Percentiles rank a stretch among this genome's conserved stretches.
phyloP scores from a whole-genome alignment of 257 asterid species.

The Solanum sejunctum region DNA sequence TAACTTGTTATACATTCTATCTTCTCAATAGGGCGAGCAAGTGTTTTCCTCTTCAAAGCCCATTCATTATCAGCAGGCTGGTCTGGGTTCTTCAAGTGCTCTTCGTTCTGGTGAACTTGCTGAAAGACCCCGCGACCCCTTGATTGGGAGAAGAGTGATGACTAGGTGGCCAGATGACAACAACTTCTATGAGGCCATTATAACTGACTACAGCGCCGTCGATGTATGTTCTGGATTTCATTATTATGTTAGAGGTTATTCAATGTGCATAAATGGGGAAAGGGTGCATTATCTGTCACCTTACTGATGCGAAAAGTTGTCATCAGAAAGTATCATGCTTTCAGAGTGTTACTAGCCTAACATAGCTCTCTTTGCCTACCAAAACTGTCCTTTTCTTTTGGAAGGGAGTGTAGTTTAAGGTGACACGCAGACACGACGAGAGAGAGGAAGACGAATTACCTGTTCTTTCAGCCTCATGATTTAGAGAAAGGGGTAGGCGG shows the following conservation, averaged over 20 bases:
- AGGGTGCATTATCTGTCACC: background rate
- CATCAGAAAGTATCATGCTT: background rate
- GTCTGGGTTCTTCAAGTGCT: conserved; percentile 46
- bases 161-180: conserved; percentile 85
- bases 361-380: background rate
- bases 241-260: background rate
- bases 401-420: background rate
- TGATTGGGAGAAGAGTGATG: conserved; percentile 93
- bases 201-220: conserved; percentile 56
- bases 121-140: conserved; percentile 43
- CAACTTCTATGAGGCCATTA: conserved; percentile 86
- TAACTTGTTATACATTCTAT: conserved; percentile 4
- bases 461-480: background rate
- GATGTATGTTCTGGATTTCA: conserved; percentile 42
- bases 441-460: background rate
- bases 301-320: background rate
- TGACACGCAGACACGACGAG: background rate
- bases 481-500: background rate
- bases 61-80: conserved; percentile 44
- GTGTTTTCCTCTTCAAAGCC: conserved; percentile 30
- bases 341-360: background rate
- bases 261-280: background rate
- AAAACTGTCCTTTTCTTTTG: background rate
- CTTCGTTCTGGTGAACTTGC: conserved; percentile 36
- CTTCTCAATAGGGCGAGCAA: conserved; percentile 36